Percentiles rank a stretch among this genome's conserved stretches.
These are phyloP conservation scores for Lathyrus tuberosus DNA, from an alignment of 306 rosid genomes.

Conservation along the genomic window DNA sequence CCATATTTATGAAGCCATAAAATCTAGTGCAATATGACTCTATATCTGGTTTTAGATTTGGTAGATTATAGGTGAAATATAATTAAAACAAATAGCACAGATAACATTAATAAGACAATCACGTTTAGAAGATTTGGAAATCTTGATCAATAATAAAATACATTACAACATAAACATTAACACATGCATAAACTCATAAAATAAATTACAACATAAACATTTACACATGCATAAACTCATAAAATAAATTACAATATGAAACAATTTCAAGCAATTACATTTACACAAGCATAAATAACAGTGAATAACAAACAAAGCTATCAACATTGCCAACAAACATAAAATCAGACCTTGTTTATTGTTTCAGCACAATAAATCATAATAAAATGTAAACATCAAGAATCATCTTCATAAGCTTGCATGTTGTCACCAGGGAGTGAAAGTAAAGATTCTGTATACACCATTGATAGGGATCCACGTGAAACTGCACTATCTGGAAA, in stretches of 20 bases:
- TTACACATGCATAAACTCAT: too few species aligned
- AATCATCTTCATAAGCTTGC: not conserved
- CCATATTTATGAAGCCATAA: too few species aligned
- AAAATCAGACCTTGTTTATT: not conserved
- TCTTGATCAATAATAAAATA: not conserved
- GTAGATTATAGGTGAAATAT: not conserved
- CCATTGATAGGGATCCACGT: not conserved
- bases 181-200: too few species aligned
- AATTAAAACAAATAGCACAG: not conserved
- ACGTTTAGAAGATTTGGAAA: not conserved
- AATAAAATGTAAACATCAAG: not conserved
- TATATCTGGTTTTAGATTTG: not conserved
- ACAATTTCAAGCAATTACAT: not conserved
- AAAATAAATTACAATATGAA: not conserved
- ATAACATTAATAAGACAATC: too few species aligned
- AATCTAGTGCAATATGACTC: not conserved
- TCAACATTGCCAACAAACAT: not conserved
- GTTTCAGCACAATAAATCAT: not conserved
- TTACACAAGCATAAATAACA: not conserved
- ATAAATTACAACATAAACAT: too few species aligned
- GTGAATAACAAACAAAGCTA: too few species aligned
- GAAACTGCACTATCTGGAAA: too few species aligned
- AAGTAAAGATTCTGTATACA: constrained; percentile 34
- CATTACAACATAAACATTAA: too few species aligned
- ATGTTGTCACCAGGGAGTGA: constrained; percentile 15